Evolutionary conservation across 1,139 yeast genomes (phyloP), one percentile per base, ranked within the genome.

Genomic region (Kodamaea arcana): DNA sequence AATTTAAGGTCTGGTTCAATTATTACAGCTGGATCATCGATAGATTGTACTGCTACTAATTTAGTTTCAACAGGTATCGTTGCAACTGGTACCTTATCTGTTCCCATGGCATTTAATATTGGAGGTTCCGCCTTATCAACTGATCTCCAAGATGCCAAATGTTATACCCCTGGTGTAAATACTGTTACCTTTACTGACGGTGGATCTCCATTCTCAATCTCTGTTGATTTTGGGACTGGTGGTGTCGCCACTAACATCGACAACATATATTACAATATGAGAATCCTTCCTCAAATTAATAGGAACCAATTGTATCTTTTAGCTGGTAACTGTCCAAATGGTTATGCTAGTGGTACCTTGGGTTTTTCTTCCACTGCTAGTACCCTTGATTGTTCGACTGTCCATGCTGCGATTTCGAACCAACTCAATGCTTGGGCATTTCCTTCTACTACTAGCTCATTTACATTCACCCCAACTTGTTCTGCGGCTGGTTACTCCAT

Each of bases 171-270:
- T 6, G 64, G 64, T 14, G 4, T 33, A 2, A 56, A 59, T 23
- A 46, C 52, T 6, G 46, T 58, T 10, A 40, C 50, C 6, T 58
- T 56, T 43, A 35, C 31, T 15, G 62, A 56, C 41, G 65, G 64
- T 15, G 32, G 34, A n/a, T 51, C 40, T 16, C 13, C 33, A 17
- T 27, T 57, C 13, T 28, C 48, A 4, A 43, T 37, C 10, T 31
- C 40, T 4, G 52, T 48, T 4, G 24, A 28, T 13, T 51, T 50
- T 27, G 24, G 21, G 2, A 35, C 34, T 14, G 42, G 41, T 21
- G 21, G n/a, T 11, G 24, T 12, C 15, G 9, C 12, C 13, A 14
- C 15, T 13, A n/a, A n/a, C n/a, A 8, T 21, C n/a, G 7, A 12
- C 20, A 16, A 8, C 11, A 15, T 15, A 7, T 4, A 26, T 2